Percentiles rank a stretch among this genome's conserved stretches.
Conservation (phyloP, 2,329 filamentous ascomycete genomes). For the Penicillium oxalicum region DNA sequence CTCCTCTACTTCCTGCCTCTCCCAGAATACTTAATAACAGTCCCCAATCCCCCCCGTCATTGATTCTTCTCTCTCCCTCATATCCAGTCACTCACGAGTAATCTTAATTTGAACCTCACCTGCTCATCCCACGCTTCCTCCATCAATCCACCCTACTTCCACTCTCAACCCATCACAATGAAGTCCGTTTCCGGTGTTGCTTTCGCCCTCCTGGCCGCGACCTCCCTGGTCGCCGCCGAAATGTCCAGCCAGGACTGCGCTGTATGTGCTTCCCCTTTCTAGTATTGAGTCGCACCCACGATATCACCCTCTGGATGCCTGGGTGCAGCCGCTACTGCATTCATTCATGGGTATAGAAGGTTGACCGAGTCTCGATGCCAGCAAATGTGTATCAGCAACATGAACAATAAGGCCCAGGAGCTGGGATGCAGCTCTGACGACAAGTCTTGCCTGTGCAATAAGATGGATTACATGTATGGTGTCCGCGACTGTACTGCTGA, state of each 20-base stretch:
- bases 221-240: conserved; percentile 22
- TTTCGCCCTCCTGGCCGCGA: conserved; percentile 26
- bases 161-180: conserved; percentile 19
- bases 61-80: too few relatives aligned
- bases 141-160: background rate
- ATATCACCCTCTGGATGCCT: too few relatives aligned
- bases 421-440: conserved; percentile 39
- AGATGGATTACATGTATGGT: conserved; percentile 38
- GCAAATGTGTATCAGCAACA: conserved; percentile 43
- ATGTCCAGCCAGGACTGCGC: conserved; percentile 27
- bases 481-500: conserved; percentile 43
- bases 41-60: too few relatives aligned
- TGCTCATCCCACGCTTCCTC: background rate
- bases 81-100: too few relatives aligned
- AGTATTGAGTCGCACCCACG: too few relatives aligned
- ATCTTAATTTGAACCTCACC: too few relatives aligned
- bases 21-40: too few relatives aligned
- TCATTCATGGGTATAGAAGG: background rate
- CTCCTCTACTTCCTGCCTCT: too few relatives aligned
- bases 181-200: conserved; percentile 28
- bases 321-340: too few relatives aligned
- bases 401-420: conserved; percentile 35
- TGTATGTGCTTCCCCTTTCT: conserved; percentile 11
- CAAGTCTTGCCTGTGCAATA: conserved; percentile 37
- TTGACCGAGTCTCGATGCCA: conserved; percentile 20